Percentiles rank a stretch among this genome's conserved stretches.
These are phyloP conservation scores for Aphanomyces cochlioides DNA, from an alignment of 352 stramenopile genomes.

Conservation along the genomic window DNA sequence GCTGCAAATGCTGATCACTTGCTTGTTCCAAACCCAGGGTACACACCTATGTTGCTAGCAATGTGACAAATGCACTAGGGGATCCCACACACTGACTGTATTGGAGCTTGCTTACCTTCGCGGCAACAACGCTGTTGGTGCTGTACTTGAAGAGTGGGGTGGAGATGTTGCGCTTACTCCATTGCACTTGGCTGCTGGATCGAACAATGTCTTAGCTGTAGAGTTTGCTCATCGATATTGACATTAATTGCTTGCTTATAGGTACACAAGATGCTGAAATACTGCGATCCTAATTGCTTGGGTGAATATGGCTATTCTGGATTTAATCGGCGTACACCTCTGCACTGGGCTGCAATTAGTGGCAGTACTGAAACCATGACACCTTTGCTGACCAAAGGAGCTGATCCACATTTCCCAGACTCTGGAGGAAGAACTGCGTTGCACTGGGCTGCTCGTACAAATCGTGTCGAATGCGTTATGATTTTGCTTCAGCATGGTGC, in stretches of 20 bases:
- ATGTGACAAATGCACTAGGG: conserved; percentile 4
- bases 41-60: conserved; percentile 36
- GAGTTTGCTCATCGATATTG: not conserved
- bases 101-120: conserved; percentile 75
- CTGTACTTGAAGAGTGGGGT: conserved; percentile 76
- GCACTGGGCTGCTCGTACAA: conserved; percentile 72
- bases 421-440: conserved; percentile 57
- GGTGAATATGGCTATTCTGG: conserved; percentile 78
- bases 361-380: conserved; percentile 53
- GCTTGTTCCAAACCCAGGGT: conserved; percentile 62
- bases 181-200: conserved; percentile 60
- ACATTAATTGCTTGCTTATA: conserved; percentile 2
- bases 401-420: conserved; percentile 76
- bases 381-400: conserved; percentile 60
- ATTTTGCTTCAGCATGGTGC: conserved; percentile 45
- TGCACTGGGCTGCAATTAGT: conserved; percentile 78
- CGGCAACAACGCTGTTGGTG: conserved; percentile 67
- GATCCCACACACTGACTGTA: conserved; percentile 65
- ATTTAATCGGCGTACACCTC: conserved; percentile 67
- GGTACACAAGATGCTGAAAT: conserved; percentile 64
- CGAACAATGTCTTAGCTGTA: conserved; percentile 45
- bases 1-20: conserved; percentile 62
- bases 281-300: conserved; percentile 56
- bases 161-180: conserved; percentile 75
- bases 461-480: conserved; percentile 50